Evolutionary conservation across 805 yeast genomes (phyloP).

Genomic region (Yarrowia phangngaensis): DNA sequence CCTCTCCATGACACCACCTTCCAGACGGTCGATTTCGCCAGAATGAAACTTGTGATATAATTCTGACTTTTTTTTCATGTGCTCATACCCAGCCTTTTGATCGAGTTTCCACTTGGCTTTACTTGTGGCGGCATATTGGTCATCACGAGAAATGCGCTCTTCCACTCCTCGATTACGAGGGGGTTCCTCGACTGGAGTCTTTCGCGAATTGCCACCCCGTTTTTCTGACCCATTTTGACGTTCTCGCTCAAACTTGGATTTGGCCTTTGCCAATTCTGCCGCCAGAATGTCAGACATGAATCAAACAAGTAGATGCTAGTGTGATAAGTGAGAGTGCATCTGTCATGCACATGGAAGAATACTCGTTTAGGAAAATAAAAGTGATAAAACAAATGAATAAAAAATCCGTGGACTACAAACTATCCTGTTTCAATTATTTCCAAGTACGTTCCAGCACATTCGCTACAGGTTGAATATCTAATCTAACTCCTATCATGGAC

Average conservation of each 20-base stretch:
- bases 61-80: slow-evolving; percentile 2
- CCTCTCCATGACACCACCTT: slow-evolving; percentile 20
- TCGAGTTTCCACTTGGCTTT: background rate
- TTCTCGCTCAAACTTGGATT: slow-evolving; percentile 11
- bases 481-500: no score
- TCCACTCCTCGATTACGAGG: slow-evolving; percentile 1
- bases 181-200: background rate
- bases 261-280: slow-evolving; percentile 13
- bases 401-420: no score
- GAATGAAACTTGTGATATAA: background rate
- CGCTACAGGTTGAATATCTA: no score
- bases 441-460: no score
- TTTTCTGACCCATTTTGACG: background rate
- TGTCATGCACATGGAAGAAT: no score
- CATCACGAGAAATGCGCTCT: slow-evolving; percentile 1
- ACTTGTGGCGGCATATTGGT: background rate
- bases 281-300: slow-evolving; percentile 3
- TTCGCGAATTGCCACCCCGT: background rate
- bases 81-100: background rate
- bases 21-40: background rate
- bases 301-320: background rate
- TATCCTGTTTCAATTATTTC: no score
- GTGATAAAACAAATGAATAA: no score
- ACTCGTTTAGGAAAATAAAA: no score
- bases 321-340: no score